phyloP scores from a whole-genome alignment of 345 rosid genomes.

The Camelina hispida region DNA sequence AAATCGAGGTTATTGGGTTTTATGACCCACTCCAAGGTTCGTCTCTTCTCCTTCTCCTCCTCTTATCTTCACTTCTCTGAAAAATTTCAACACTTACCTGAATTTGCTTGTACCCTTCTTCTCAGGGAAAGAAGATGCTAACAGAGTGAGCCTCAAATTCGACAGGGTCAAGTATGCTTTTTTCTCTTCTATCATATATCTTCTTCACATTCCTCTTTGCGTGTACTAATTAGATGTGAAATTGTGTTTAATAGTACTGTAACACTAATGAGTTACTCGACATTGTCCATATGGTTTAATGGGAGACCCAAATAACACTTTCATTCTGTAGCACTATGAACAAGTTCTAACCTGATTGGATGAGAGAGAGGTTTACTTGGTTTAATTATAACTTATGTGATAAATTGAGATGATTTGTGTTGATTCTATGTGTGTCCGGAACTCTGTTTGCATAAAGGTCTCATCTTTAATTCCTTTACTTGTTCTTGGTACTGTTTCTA shows the following conservation, averaged over 20 bases:
- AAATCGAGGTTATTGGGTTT: constrained; percentile 80
- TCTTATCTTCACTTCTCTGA: background rate
- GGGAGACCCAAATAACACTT: background rate
- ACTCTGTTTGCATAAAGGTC: background rate
- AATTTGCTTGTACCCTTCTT: background rate
- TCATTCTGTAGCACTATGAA: background rate
- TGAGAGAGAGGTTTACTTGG: no score
- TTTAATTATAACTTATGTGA: background rate
- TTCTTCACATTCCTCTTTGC: background rate
- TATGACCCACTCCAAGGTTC: constrained; percentile 81
- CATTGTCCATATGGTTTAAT: background rate
- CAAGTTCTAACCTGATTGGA: background rate
- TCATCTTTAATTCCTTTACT: background rate
- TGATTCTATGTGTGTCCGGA: background rate
- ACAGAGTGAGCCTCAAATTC: constrained; percentile 82
- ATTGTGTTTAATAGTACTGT: background rate
- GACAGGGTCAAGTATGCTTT: constrained; percentile 81
- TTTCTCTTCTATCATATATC: background rate
- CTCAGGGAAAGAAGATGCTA: constrained; percentile 82
- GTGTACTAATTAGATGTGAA: background rate
- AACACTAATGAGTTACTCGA: background rate
- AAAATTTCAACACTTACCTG: background rate
- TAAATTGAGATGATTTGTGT: background rate
- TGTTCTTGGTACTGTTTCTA: constrained; percentile 15
- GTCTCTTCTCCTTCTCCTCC: constrained; percentile 16